Conservation (phyloP, 768 basidiomycete genomes). For the Agaricus subrufescens region DNA sequence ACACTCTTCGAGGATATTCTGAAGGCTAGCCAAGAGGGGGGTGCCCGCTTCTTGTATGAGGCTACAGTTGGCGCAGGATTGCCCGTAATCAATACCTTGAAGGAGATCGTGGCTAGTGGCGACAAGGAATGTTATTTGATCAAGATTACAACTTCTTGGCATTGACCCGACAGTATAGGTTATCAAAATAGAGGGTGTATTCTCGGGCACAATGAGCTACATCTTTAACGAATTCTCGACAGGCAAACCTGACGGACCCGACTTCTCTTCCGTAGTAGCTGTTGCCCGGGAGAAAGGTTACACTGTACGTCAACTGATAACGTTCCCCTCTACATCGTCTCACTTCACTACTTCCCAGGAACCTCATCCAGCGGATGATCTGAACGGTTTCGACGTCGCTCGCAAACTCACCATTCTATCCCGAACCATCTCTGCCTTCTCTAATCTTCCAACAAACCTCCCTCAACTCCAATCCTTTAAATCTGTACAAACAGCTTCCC, state of each 20-base stretch:
- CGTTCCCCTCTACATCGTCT: neutral
- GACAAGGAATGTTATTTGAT: constrained; percentile 60
- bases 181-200: constrained; percentile 92
- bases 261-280: constrained; percentile 87
- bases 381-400: constrained; percentile 95
- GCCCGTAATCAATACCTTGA: constrained; percentile 87
- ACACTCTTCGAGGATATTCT: constrained; percentile 67
- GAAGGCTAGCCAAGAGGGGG: constrained; percentile 48
- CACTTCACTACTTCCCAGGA: constrained; percentile 47
- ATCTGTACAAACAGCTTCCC: constrained; percentile 77
- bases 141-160: neutral
- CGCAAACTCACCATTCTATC: constrained; percentile 96
- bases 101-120: constrained; percentile 88
- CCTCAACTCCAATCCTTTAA: constrained; percentile 71
- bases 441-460: constrained; percentile 29
- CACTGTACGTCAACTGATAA: constrained; percentile 51
- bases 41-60: constrained; percentile 77
- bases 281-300: constrained; percentile 90
- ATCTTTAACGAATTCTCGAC: constrained; percentile 97
- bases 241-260: constrained; percentile 58
- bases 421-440: constrained; percentile 54
- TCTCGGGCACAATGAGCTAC: constrained; percentile 96
- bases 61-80: constrained; percentile 94
- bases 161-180: constrained; percentile 36
- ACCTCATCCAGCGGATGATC: constrained; percentile 95